Evolutionary conservation across 73 alveolate genomes (phyloP).

Genomic region (Tetrahymena malaccensis): DNA sequence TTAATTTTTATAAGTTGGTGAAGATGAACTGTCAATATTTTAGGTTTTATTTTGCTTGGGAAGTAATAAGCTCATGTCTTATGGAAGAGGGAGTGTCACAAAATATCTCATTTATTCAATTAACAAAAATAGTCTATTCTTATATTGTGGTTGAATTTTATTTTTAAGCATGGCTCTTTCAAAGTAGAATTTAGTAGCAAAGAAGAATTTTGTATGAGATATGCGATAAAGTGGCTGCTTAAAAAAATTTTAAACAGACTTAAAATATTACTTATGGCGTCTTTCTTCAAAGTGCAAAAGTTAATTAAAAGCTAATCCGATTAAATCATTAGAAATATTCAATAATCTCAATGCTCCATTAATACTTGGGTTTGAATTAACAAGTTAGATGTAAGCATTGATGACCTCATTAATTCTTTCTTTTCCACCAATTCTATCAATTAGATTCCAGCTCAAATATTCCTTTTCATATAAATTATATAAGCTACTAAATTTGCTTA

Average conservation of each 20-base stretch:
- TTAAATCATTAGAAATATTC: not conserved
- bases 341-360: not conserved
- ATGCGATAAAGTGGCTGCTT: not conserved
- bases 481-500: not conserved
- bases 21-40: not conserved
- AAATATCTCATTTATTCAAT: not conserved
- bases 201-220: not conserved
- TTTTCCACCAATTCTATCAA: not conserved
- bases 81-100: not conserved
- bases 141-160: not conserved
- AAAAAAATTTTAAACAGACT: not conserved
- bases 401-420: not conserved
- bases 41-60: not conserved
- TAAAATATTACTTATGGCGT: not conserved
- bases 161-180: not conserved
- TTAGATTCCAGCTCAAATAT: not conserved
- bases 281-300: not conserved
- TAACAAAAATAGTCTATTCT: not conserved
- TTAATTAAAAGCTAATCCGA: not conserved
- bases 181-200: not conserved
- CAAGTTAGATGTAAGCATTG: not conserved
- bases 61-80: not conserved
- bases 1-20: not conserved
- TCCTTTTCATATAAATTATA: not conserved
- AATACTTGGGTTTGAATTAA: not conserved